These are phyloP conservation scores for Globisporangium spiculum DNA, from an alignment of 352 stramenopile genomes.

Conservation along the genomic window DNA sequence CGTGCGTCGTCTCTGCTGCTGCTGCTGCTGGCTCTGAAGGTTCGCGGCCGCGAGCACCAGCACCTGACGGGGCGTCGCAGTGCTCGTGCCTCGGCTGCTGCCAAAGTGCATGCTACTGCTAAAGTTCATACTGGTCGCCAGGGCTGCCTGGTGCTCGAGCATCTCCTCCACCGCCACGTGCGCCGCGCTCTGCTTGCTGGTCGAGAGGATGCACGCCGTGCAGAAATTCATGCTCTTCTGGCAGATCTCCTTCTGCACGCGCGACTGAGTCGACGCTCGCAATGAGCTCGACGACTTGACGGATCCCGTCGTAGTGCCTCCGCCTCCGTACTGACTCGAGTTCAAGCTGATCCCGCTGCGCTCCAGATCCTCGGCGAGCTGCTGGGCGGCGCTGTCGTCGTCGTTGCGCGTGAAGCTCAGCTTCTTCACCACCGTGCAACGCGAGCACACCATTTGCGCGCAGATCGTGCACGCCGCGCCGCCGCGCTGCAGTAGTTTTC, in stretches of 20 bases:
- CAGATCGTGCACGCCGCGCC: constrained; percentile 34
- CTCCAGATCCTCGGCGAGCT: constrained; percentile 12
- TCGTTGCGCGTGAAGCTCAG: constrained; percentile 36
- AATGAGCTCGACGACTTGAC: constrained; percentile 10
- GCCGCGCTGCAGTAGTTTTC: constrained; percentile 25
- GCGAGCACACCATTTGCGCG: constrained; percentile 34
- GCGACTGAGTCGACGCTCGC: neutral
- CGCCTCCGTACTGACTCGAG: neutral
- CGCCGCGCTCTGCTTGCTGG: constrained; percentile 37
- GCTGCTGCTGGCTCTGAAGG: constrained; percentile 4
- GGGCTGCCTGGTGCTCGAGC: constrained; percentile 7
- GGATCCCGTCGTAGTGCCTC: neutral
- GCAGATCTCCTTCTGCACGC: constrained; percentile 26
- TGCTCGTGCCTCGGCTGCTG: neutral
- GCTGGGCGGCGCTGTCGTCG: neutral
- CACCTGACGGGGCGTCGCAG: constrained; percentile 16
- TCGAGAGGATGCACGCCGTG: constrained; percentile 38
- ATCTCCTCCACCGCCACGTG: constrained; percentile 47
- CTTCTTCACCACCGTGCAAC: constrained; percentile 46
- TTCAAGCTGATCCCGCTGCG: constrained; percentile 4
- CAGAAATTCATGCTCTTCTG: constrained; percentile 53
- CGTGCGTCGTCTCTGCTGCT: neutral
- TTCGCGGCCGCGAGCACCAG: constrained; percentile 8
- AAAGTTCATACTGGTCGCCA: neutral
- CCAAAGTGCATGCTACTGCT: neutral